These are phyloP conservation scores for Aspergillus spinulosporus DNA, from an alignment of 2,329 filamentous ascomycete genomes.

Conservation along the genomic window DNA sequence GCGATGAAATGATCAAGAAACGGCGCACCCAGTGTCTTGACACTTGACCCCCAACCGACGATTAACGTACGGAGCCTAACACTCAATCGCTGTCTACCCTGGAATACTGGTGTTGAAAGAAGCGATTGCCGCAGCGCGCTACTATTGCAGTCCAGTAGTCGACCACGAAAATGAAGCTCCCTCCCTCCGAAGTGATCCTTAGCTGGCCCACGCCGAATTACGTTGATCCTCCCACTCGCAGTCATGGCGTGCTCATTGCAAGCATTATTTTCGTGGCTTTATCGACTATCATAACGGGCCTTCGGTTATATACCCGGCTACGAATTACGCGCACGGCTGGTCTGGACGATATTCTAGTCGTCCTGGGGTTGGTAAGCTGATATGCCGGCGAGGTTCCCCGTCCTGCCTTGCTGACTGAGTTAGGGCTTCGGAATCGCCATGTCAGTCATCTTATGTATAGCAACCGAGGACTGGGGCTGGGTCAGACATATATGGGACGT, in stretches of 20 bases:
- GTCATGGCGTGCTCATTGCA: conserved; percentile 45
- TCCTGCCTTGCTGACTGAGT: conserved; percentile 5
- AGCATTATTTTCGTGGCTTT: conserved; percentile 44
- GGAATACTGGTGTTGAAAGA: neutral
- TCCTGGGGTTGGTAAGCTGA: conserved; percentile 42
- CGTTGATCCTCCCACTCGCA: conserved; percentile 47
- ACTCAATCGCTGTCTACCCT: neutral
- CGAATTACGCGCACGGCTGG: conserved; percentile 49
- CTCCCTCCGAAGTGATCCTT: conserved; percentile 43
- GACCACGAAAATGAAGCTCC: conserved; percentile 37
- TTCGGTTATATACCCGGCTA: conserved; percentile 51
- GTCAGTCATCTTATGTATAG: conserved; percentile 35
- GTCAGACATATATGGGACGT: conserved; percentile 48
- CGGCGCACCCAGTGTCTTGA: conserved; percentile 12
- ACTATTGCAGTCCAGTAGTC: neutral
- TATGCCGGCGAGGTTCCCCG: too few species aligned
- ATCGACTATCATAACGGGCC: conserved; percentile 42
- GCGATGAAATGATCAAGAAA: conserved; percentile 15
- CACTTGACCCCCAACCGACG: conserved; percentile 3
- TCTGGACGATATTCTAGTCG: conserved; percentile 50
- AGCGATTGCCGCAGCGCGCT: neutral
- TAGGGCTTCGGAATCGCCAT: conserved; percentile 40
- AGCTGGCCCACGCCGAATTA: conserved; percentile 53
- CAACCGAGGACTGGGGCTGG: conserved; percentile 36
- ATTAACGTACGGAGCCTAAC: neutral